Evolutionary conservation across 2,329 filamentous ascomycete genomes (phyloP), one percentile per base, ranked within the genome.

Genomic region (Ampelomyces quisqualis): DNA sequence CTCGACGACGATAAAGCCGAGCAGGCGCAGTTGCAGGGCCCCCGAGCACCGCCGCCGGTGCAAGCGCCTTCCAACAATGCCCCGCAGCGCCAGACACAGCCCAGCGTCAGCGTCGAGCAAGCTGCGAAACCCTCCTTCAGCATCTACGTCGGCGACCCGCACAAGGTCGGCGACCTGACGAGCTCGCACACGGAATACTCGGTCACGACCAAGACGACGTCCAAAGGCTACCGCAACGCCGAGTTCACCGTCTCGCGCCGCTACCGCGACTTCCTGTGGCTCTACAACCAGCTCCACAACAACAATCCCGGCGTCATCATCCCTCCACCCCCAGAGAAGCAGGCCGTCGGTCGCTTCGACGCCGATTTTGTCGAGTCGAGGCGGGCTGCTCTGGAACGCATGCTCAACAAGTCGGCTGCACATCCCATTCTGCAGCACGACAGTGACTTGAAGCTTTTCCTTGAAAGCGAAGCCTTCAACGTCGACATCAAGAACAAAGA

Each of bases 401-500:
- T 98, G 93, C 76, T 96, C 39, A 97, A 96, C 79, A 97, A 95
- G 76, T 93, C 84, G 45, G 89, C 91, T 2, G 81, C 83, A 8
- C 93, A 98, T 67, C 85, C 89, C 6, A 87, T 90, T 22, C 75
- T 98, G 52, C 93, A 97, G 65, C 88, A 95, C 59, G 93, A 98
- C 62, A 84, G 81, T 5, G 93, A 98, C 62, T 72, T 98, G 48
- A 98, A 98, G 73, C 82, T 97, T 4, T 98, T 98, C 70, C 75
- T 98, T 10, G 93, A 98, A 70, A 97, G 90, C 64, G 93, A 98
- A 59, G 78, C 90, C 1, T 96, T 98, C 74, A 96, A 90, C 60
- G 81, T 95, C 24, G 93, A 98, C 60, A 84, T 98, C 62, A 98
- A 97, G 75, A 93, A 98, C 72, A 95, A 95, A 70, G 91, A 97